A percentile compares a stretch with the other conserved stretches of the same genome.
Conservation (phyloP, 345 rosid genomes). For the Brassica juncea region DNA sequence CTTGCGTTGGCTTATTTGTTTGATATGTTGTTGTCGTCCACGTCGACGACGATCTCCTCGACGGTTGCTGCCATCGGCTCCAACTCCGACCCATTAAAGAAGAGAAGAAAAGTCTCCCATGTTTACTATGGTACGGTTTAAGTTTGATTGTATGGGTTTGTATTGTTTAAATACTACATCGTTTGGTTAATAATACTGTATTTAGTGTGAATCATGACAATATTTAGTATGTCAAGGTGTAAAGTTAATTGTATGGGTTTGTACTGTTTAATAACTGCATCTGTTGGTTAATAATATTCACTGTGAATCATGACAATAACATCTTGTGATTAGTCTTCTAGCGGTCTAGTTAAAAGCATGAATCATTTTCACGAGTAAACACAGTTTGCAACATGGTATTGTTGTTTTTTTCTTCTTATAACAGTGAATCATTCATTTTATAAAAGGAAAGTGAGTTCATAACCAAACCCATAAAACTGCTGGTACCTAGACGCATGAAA, state of each 20-base stretch:
- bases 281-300: not conserved
- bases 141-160: not conserved
- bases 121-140: too few relatives aligned
- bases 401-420: too few relatives aligned
- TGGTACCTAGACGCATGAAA: too few relatives aligned
- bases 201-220: not conserved
- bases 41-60: constrained; percentile 17
- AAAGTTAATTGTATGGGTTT: not conserved
- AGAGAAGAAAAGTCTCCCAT: not conserved
- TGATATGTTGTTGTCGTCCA: constrained; percentile 25
- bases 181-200: not conserved
- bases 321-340: not conserved
- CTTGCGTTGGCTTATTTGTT: constrained; percentile 27
- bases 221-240: too few relatives aligned
- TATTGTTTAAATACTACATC: not conserved
- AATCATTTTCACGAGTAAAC: too few relatives aligned
- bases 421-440: too few relatives aligned
- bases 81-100: constrained; percentile 5
- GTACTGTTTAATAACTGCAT: not conserved
- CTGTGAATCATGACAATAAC: not conserved
- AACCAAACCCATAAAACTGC: too few relatives aligned
- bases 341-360: not conserved
- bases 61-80: constrained; percentile 13
- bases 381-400: too few relatives aligned
- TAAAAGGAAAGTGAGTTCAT: too few relatives aligned